These are phyloP conservation scores for Terana coerulea DNA, from an alignment of 768 basidiomycete species.

Conservation along the genomic window DNA sequence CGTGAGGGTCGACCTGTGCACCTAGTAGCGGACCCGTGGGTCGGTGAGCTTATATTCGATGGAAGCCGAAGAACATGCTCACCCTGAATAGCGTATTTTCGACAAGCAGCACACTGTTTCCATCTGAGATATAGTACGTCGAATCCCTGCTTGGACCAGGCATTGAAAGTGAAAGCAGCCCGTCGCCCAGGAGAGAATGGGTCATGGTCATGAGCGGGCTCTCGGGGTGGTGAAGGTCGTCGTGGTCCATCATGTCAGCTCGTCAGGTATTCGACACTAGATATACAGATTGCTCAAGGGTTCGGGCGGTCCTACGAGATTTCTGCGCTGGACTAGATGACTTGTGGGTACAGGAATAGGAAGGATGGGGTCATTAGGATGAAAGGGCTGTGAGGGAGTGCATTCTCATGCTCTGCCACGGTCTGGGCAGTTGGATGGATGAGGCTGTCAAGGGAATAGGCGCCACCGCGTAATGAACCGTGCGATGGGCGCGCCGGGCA, in stretches of 20 bases:
- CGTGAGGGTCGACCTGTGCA: slow-evolving; percentile 14
- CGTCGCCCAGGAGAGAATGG: slow-evolving; percentile 27
- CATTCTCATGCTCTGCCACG: background rate
- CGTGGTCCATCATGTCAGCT: slow-evolving; percentile 20
- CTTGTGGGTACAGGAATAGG: background rate
- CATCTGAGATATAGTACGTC: slow-evolving; percentile 60
- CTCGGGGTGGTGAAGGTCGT: slow-evolving; percentile 21
- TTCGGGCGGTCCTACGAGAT: background rate
- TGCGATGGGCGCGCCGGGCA: background rate
- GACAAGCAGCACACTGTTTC: slow-evolving; percentile 63
- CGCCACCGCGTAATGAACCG: background rate
- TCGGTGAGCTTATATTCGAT: background rate
- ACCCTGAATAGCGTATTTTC: slow-evolving; percentile 69
- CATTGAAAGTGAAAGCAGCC: slow-evolving; percentile 29
- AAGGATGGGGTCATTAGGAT: background rate
- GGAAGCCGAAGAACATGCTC: slow-evolving; percentile 19
- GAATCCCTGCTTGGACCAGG: slow-evolving; percentile 26
- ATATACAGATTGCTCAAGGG: too few species aligned
- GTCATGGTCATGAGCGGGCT: slow-evolving; percentile 31
- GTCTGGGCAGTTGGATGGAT: background rate
- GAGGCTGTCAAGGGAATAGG: slow-evolving; percentile 1
- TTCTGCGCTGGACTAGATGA: background rate
- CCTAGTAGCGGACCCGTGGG: slow-evolving; percentile 4
- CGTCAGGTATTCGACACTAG: background rate
- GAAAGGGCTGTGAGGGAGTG: background rate